Evolutionary conservation across 1,284 basidiomycete genomes (phyloP), one percentile per base, ranked within the genome.

Genomic region (Leccinum colubrinum): DNA sequence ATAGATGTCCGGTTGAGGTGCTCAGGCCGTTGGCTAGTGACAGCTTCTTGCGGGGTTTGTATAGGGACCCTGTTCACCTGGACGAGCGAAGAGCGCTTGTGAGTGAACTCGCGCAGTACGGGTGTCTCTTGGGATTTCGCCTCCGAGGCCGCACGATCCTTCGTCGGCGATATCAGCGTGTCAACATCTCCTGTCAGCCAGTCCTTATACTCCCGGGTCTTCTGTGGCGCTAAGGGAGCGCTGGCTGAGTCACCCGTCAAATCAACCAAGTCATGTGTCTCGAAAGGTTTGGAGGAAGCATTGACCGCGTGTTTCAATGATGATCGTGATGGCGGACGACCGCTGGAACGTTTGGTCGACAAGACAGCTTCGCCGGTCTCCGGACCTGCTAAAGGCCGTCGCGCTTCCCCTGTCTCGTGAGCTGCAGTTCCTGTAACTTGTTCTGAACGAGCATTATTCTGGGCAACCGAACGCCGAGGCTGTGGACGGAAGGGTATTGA

Each of bases 131-230:
- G 60, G 50, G 37, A 51, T 17, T 73, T 60, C 33, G 51, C 50
- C 17, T 68, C 62, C 33, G 64, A 50, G 27, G 58, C 25, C 39
- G 46, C 62, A 58, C 51, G 63, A 6, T 70, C 69, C 61, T 74
- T 70, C 8, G 64, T 59, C 27, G 69, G 63, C 22, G 66, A 64
- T 62, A 62, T 48, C 51, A 62, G 54, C 64, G 64, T 50, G 62
- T 83, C 79, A 60, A 85, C 82, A 53, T 81, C 80, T 4, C 90
- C 90, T 15, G 90, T 90, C 17, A 93, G 74, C 90, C 90, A 91
- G 69, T 93, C 90, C 65, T 77, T 81, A 9, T 77, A 76, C 55
- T 72, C 70, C 43, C 66, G 71, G 56, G 58, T 59, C 53, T 59
- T 68, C 33, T 67, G 73, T 20, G 59, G 56, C 48, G 55, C 48